Percentiles rank a stretch among this genome's conserved stretches.
These are phyloP conservation scores for Samsoniella hepiali DNA, from an alignment of 2,329 filamentous ascomycete genomes.

Conservation along the genomic window DNA sequence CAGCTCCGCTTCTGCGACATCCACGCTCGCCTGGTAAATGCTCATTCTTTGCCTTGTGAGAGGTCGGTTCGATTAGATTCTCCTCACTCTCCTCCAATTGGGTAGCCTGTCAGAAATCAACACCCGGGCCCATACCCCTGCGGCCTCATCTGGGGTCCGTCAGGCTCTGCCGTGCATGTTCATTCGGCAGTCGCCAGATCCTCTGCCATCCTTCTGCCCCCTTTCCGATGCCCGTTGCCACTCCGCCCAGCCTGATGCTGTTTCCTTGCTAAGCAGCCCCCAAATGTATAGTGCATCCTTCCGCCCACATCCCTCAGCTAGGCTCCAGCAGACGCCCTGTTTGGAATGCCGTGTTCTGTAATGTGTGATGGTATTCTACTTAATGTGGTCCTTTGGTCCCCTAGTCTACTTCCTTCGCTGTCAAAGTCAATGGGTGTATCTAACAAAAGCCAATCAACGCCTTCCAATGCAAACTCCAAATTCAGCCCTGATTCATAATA, in stretches of 20 bases:
- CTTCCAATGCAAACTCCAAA: constrained; percentile 4
- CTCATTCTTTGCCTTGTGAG: neutral
- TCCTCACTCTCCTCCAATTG: neutral
- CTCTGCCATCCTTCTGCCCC: neutral
- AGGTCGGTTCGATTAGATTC: neutral
- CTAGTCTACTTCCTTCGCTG: neutral
- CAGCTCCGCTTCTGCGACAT: neutral
- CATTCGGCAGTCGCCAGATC: neutral
- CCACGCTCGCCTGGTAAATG: neutral
- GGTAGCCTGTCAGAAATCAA: neutral
- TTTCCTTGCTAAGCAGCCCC: neutral
- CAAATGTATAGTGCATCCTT: constrained; percentile 12
- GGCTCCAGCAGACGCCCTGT: neutral
- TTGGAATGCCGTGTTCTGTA: neutral
- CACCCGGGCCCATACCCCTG: neutral
- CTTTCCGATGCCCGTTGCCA: neutral
- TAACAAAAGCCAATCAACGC: constrained; percentile 4
- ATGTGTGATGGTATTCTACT: neutral
- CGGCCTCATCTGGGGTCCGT: neutral
- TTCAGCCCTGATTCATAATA: neutral
- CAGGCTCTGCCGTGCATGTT: neutral
- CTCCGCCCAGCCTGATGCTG: neutral
- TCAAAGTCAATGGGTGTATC: neutral
- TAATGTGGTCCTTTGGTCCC: neutral
- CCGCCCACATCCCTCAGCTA: constrained; percentile 5